Percentiles rank a stretch among this genome's conserved stretches.
Evolutionary conservation across 192 early-diverging fungal species (phyloP).

Genomic region (Entomortierella chlamydospora): DNA sequence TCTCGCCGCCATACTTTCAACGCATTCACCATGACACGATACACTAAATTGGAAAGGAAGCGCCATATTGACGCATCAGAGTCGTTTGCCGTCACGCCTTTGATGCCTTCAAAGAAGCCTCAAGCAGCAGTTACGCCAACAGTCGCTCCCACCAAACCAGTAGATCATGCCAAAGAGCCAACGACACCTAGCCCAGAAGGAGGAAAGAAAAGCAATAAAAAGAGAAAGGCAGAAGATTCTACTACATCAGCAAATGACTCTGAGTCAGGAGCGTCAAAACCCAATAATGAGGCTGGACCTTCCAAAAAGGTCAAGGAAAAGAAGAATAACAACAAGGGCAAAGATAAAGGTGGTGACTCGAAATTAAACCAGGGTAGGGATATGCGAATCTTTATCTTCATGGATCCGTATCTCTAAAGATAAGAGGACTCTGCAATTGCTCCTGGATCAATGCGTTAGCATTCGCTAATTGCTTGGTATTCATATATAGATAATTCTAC

Average conservation of each 20-base stretch:
- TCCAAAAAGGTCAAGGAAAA: constrained; percentile 21
- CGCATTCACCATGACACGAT: constrained; percentile 56
- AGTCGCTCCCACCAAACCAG: neutral
- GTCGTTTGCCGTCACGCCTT: constrained; percentile 46
- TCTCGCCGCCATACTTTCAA: neutral
- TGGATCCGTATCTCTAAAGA: too few species aligned
- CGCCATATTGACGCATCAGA: constrained; percentile 52
- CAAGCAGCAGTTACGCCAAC: constrained; percentile 7
- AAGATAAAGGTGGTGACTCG: constrained; percentile 11
- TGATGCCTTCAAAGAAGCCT: constrained; percentile 44
- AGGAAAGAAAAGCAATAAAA: constrained; percentile 11
- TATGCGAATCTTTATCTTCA: neutral
- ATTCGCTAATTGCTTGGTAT: neutral
- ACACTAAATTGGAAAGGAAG: constrained; percentile 61
- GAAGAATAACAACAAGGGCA: constrained; percentile 15
- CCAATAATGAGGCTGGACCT: constrained; percentile 2
- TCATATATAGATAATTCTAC: constrained; percentile 21
- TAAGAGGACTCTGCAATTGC: too few species aligned
- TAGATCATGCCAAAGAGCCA: neutral
- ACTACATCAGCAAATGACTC: neutral
- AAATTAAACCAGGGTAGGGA: constrained; percentile 4
- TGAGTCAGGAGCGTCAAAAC: constrained; percentile 11
- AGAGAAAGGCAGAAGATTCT: constrained; percentile 29
- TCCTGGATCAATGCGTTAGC: too few species aligned
- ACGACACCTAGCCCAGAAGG: constrained; percentile 1